Evolutionary conservation across 202 grass and related monocot species (phyloP).

Genomic region (Schoenoplectus tabernaemontani): DNA sequence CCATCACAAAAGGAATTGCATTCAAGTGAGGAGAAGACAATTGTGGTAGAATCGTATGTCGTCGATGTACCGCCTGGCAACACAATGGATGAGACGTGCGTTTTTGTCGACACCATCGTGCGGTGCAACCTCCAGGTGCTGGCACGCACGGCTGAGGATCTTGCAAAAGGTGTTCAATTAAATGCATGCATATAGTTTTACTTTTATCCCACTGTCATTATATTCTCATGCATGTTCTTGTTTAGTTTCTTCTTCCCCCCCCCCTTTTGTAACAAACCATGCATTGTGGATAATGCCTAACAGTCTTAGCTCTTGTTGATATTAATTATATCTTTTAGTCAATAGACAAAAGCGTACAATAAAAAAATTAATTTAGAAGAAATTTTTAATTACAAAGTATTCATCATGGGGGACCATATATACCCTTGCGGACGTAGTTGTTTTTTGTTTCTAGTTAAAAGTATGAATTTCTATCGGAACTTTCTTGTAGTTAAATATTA

Average conservation of each 20-base stretch:
- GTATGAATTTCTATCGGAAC: neutral
- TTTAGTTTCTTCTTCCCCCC: neutral
- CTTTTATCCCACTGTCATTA: constrained; percentile 5
- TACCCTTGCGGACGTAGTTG: neutral
- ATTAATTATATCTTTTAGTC: neutral
- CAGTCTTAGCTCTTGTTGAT: neutral
- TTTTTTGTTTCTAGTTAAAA: neutral
- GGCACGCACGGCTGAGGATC: constrained; percentile 58
- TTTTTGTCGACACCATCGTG: constrained; percentile 88
- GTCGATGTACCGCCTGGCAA: constrained; percentile 79
- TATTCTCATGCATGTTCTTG: neutral
- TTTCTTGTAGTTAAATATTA: neutral
- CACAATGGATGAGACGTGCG: constrained; percentile 70
- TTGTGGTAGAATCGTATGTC: constrained; percentile 85
- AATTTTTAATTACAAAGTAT: too few species aligned
- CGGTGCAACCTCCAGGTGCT: constrained; percentile 88
- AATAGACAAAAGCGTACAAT: too few species aligned
- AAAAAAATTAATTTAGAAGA: too few species aligned
- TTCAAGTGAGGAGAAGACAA: constrained; percentile 13
- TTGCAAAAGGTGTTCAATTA: constrained; percentile 28
- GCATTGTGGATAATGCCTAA: neutral
- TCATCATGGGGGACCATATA: too few species aligned
- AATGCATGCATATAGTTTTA: neutral
- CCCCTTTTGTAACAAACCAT: neutral
- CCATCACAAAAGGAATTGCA: neutral